Percentiles rank a stretch among this genome's conserved stretches.
phyloP scores from a whole-genome alignment of 345 rosid genomes.

The Noccaea caerulescens region DNA sequence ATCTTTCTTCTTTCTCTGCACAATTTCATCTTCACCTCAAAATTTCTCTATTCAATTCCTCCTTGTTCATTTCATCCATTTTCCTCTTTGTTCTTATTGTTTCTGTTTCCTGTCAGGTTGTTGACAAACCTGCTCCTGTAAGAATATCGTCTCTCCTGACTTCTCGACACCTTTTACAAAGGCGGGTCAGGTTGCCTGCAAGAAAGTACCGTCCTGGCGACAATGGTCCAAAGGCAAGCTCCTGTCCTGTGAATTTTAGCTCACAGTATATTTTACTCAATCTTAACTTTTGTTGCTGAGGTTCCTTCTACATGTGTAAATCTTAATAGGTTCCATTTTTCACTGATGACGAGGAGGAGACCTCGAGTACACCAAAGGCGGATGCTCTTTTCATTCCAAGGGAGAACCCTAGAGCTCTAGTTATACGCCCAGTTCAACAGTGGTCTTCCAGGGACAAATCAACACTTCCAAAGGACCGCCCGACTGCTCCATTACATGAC shows the following conservation, averaged over 20 bases:
- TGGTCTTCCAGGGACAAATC: conserved; percentile 56
- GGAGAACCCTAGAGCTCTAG: conserved; percentile 93
- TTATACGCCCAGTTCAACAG: conserved; percentile 66
- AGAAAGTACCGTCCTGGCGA: conserved; percentile 82
- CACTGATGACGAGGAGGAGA: conserved; percentile 81
- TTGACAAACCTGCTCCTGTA: conserved; percentile 85
- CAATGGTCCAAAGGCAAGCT: conserved; percentile 69
- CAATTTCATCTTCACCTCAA: conserved; percentile 6
- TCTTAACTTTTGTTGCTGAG: conserved; percentile 5
- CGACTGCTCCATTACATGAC: conserved; percentile 43
- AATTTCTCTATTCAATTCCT: neutral
- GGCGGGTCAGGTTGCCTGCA: conserved; percentile 75
- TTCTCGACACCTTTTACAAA: conserved; percentile 79
- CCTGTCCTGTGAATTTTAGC: conserved; percentile 3
- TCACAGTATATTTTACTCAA: neutral
- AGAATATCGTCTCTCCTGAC: conserved; percentile 86
- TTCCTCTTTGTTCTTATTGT: conserved; percentile 1
- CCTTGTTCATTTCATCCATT: neutral
- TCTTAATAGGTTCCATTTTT: conserved; percentile 83
- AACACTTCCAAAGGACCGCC: conserved; percentile 53
- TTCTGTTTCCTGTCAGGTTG: conserved; percentile 54
- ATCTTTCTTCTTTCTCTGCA: neutral
- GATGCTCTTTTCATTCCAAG: conserved; percentile 92
- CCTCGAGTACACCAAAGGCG: conserved; percentile 89
- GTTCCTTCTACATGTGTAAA: conserved; percentile 8